Evolutionary conservation across 352 stramenopile genomes (phyloP).

Genomic region (Globisporangium perplexum): DNA sequence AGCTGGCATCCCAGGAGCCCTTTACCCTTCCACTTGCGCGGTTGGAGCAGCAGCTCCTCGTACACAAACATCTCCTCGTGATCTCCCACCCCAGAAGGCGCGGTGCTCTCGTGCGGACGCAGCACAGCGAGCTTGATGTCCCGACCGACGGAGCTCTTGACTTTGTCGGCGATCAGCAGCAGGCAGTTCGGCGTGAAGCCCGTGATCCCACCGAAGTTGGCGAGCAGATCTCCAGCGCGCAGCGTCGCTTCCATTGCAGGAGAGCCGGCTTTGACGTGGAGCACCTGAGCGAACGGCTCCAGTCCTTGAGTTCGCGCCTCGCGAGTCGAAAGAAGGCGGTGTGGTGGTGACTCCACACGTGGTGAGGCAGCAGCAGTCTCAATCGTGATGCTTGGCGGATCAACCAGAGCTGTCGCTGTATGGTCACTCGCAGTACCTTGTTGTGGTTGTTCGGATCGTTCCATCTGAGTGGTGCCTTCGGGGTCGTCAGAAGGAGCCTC

Average conservation of each 20-base stretch:
- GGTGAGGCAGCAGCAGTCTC: neutral
- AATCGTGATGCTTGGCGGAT: neutral
- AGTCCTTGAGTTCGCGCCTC: constrained; percentile 7
- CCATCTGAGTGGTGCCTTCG: too few relatives aligned
- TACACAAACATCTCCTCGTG: neutral
- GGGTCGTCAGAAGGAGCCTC: neutral
- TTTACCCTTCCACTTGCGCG: constrained; percentile 60
- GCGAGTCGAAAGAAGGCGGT: neutral
- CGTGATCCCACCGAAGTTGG: constrained; percentile 45
- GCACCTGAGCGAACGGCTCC: constrained; percentile 37
- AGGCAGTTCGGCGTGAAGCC: constrained; percentile 44
- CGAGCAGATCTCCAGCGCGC: constrained; percentile 30
- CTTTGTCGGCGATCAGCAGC: constrained; percentile 36
- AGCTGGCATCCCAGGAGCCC: constrained; percentile 58
- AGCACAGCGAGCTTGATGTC: constrained; percentile 31
- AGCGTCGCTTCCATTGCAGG: constrained; percentile 45
- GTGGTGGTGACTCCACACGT: neutral
- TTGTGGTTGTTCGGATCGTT: too few relatives aligned
- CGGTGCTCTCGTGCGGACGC: constrained; percentile 9
- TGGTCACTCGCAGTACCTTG: too few relatives aligned
- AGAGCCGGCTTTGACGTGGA: constrained; percentile 32
- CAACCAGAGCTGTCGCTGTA: neutral
- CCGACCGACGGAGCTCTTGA: constrained; percentile 38
- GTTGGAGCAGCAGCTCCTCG: constrained; percentile 13
- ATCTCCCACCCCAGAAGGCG: neutral